A percentile compares a stretch with the other conserved stretches of the same genome.
These are phyloP conservation scores for Fusarium anguioides DNA, from an alignment of 2,329 filamentous ascomycete species.

Conservation along the genomic window DNA sequence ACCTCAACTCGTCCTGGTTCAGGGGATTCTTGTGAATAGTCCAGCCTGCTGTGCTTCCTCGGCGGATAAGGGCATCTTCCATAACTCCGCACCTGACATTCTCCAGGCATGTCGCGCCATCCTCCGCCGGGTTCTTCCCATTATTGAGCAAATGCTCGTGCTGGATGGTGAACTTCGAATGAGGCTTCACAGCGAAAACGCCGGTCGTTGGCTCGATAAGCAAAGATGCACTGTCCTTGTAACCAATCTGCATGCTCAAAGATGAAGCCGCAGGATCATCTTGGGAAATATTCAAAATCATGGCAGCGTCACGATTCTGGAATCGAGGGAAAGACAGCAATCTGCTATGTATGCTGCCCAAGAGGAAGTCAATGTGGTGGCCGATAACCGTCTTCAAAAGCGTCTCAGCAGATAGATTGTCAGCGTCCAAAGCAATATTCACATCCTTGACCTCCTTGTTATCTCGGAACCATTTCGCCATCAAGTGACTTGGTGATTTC, in stretches of 20 bases:
- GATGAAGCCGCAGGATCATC: slow-evolving; percentile 74
- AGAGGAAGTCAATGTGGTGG: slow-evolving; percentile 76
- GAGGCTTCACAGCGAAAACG: slow-evolving; percentile 76
- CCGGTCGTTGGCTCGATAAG: slow-evolving; percentile 83
- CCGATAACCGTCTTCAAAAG: slow-evolving; percentile 81
- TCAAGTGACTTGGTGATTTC: slow-evolving; percentile 65
- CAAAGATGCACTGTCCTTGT: slow-evolving; percentile 68
- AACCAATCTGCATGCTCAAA: slow-evolving; percentile 76
- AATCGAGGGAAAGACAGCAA: slow-evolving; percentile 71
- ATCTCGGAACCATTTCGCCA: slow-evolving; percentile 85
- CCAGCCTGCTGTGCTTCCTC: slow-evolving; percentile 75
- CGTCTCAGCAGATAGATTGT: slow-evolving; percentile 76
- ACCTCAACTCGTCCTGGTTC: slow-evolving; percentile 66
- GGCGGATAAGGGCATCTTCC: slow-evolving; percentile 69
- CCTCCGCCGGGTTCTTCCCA: slow-evolving; percentile 64
- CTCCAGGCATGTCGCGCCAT: slow-evolving; percentile 69
- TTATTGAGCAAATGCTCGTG: slow-evolving; percentile 75
- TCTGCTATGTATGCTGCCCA: slow-evolving; percentile 73
- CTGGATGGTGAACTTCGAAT: slow-evolving; percentile 64
- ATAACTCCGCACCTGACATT: slow-evolving; percentile 70
- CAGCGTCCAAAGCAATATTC: slow-evolving; percentile 74
- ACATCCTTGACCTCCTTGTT: slow-evolving; percentile 77
- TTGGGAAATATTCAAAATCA: slow-evolving; percentile 68
- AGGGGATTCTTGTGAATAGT: slow-evolving; percentile 60
- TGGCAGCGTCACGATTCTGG: slow-evolving; percentile 65